phyloP scores from a whole-genome alignment of 768 basidiomycete species.

The Roridomyces roridus region DNA sequence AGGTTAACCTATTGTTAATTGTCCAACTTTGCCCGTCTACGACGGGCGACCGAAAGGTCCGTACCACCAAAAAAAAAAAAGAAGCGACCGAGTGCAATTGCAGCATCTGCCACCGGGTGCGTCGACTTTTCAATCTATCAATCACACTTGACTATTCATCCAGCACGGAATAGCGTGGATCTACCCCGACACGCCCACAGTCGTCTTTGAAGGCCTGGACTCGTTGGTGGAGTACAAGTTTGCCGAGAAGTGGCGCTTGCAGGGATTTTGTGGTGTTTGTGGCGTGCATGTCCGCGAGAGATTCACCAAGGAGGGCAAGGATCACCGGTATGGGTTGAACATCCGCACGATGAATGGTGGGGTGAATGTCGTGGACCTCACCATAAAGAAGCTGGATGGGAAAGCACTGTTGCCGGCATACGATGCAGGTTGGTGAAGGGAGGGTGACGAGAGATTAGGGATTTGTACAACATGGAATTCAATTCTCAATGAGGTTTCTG shows the following conservation, averaged over 20 bases:
- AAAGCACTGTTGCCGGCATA: background rate
- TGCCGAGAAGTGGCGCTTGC: background rate
- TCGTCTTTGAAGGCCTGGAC: background rate
- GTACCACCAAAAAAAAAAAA: no score
- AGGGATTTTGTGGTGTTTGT: background rate
- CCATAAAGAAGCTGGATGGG: background rate
- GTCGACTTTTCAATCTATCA: no score
- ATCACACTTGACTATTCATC: no score
- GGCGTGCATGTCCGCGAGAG: background rate
- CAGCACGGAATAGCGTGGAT: background rate
- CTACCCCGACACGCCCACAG: background rate
- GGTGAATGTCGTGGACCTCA: background rate
- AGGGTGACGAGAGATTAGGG: no score
- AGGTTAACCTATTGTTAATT: no score
- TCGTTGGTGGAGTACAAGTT: background rate
- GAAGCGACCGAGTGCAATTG: background rate
- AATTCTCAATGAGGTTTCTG: no score
- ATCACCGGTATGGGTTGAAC: background rate
- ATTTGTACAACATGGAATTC: no score
- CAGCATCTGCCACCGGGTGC: background rate
- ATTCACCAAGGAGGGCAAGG: background rate
- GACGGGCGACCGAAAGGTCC: no score
- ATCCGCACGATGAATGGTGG: slow-evolving; percentile 5
- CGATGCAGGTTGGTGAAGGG: no score
- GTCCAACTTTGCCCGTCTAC: no score